Conservation (phyloP, 768 basidiomycete species). For the Lentinula lateritia region DNA sequence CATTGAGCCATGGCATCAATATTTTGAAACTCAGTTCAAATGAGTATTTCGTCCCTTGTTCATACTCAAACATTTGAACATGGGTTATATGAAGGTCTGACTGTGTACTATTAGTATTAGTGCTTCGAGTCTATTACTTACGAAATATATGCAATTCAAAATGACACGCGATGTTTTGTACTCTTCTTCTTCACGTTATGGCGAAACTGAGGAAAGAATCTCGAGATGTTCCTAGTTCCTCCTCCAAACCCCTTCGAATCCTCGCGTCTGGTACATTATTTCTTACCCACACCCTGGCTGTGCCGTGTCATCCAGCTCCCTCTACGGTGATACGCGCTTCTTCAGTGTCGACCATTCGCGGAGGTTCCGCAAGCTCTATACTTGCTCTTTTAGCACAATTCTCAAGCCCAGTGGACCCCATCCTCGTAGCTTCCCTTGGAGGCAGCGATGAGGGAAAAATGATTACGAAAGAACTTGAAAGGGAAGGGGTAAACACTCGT, state of each 20-base stretch:
- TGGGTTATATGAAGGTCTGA: no score
- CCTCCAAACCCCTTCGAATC: conserved; percentile 51
- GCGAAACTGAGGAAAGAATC: conserved; percentile 41
- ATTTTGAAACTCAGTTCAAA: no score
- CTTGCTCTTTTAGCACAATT: conserved; percentile 73
- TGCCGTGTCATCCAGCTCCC: conserved; percentile 56
- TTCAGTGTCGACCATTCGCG: conserved; percentile 59
- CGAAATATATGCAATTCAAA: no score
- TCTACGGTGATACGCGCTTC: conserved; percentile 63
- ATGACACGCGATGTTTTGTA: no score
- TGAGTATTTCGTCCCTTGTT: no score
- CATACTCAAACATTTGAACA: no score
- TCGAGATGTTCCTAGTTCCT: conserved; percentile 19
- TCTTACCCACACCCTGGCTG: conserved; percentile 62
- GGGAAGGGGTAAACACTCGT: conserved; percentile 60
- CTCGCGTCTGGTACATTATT: conserved; percentile 81
- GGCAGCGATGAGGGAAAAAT: conserved; percentile 64
- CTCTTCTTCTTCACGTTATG: conserved; percentile 21
- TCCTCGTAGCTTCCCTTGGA: conserved; percentile 69
- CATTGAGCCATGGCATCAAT: no score
- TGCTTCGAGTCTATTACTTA: no score
- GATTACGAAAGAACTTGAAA: conserved; percentile 60
- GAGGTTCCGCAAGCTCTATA: conserved; percentile 68
- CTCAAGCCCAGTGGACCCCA: conserved; percentile 48
- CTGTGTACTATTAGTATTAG: no score